phyloP scores from a whole-genome alignment of 2,329 filamentous ascomycete species.

The Talaromyces sp. region DNA sequence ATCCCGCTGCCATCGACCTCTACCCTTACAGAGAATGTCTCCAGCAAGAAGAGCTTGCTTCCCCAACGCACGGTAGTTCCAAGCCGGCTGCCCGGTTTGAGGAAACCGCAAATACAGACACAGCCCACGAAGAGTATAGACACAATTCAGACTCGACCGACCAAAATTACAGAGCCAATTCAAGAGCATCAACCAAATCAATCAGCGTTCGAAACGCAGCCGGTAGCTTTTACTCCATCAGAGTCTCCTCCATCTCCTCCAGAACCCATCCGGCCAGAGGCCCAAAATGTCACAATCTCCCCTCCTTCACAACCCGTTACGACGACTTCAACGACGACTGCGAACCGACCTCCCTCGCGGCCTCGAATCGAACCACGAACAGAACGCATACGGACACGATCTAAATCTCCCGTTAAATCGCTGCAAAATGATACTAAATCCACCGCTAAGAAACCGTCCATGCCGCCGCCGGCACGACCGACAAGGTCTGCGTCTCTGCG shows the following conservation, averaged over 20 bases:
- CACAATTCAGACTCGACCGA: background rate
- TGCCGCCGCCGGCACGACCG: conserved; percentile 33
- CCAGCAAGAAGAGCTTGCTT: conserved; percentile 31
- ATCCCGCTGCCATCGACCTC: conserved; percentile 10
- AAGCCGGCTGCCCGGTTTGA: conserved; percentile 20
- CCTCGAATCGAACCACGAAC: background rate
- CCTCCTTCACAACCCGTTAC: background rate
- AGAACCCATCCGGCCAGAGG: background rate
- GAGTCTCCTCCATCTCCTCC: background rate
- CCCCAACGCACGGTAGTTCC: conserved; percentile 27
- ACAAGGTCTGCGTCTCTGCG: conserved; percentile 37
- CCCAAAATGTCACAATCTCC: background rate
- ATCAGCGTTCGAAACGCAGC: background rate
- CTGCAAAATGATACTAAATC: conserved; percentile 6
- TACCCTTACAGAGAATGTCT: conserved; percentile 19
- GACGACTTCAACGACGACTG: background rate
- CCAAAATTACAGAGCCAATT: background rate
- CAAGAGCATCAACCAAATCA: background rate
- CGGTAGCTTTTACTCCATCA: background rate
- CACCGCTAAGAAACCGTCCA: conserved; percentile 28
- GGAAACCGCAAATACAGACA: conserved; percentile 21
- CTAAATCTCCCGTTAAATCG: conserved; percentile 11
- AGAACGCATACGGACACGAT: background rate
- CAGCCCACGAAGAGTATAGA: background rate
- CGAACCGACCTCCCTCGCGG: background rate